Evolutionary conservation across 2,329 filamentous ascomycete genomes (phyloP).

Genomic region (Colletotrichum aenigma): DNA sequence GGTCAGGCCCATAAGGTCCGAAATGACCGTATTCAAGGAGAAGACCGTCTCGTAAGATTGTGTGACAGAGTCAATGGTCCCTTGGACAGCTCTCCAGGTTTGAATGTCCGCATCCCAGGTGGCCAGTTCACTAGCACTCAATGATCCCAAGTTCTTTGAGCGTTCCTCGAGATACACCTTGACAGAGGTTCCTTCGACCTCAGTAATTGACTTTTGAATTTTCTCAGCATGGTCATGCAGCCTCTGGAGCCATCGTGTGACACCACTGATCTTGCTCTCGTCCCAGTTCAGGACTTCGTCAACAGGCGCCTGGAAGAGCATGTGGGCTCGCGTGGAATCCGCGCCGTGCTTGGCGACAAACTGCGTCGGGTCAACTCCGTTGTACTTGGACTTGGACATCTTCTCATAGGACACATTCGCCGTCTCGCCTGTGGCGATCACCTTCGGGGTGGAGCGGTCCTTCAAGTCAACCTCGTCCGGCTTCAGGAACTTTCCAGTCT

Average conservation of each 20-base stretch:
- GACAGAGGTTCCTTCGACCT: background rate
- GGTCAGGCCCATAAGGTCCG: slow-evolving; percentile 81
- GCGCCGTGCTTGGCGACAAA: slow-evolving; percentile 79
- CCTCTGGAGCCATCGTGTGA: slow-evolving; percentile 79
- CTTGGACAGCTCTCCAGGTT: slow-evolving; percentile 71
- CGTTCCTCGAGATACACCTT: slow-evolving; percentile 41
- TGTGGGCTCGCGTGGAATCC: slow-evolving; percentile 83
- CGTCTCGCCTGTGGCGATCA: slow-evolving; percentile 63
- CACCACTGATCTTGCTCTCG: slow-evolving; percentile 78
- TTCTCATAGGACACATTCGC: slow-evolving; percentile 79
- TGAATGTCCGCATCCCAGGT: slow-evolving; percentile 49
- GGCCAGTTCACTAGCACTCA: slow-evolving; percentile 26
- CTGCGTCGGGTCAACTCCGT: slow-evolving; percentile 80
- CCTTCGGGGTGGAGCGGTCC: slow-evolving; percentile 58
- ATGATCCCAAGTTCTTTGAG: slow-evolving; percentile 30
- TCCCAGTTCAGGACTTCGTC: slow-evolving; percentile 89
- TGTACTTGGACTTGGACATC: slow-evolving; percentile 95
- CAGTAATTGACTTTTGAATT: slow-evolving; percentile 24
- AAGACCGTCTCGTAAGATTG: slow-evolving; percentile 73
- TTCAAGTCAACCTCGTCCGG: slow-evolving; percentile 74
- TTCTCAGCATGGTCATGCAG: slow-evolving; percentile 62
- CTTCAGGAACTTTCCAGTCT: slow-evolving; percentile 76
- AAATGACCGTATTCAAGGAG: slow-evolving; percentile 82
- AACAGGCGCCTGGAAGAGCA: slow-evolving; percentile 87
- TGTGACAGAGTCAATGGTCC: slow-evolving; percentile 70